phyloP scores from a whole-genome alignment of 371 early-diverging fungal species.

The Mortierella sp. region DNA sequence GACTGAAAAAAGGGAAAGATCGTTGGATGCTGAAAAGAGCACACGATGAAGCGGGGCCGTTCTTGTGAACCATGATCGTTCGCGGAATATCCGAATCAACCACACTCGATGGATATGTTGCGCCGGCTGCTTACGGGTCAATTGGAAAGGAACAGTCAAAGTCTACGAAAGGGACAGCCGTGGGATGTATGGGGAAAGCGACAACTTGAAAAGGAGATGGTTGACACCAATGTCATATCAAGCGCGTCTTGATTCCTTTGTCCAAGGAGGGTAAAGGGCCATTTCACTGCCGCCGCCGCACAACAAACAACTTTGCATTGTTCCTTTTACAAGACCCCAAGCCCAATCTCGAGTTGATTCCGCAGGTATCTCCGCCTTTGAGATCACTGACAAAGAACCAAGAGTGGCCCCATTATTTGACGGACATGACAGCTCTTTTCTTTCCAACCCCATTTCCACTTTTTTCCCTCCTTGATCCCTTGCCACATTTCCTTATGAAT shows the following conservation, averaged over 20 bases:
- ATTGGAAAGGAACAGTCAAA: slow-evolving; percentile 4
- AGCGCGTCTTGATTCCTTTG: slow-evolving; percentile 27
- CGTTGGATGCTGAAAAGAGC: slow-evolving; percentile 15
- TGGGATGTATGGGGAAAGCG: slow-evolving; percentile 2
- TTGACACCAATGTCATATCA: slow-evolving; percentile 19
- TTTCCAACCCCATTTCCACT: slow-evolving; percentile 9
- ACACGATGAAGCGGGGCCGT: slow-evolving; percentile 13
- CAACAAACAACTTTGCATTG: background rate
- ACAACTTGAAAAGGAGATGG: slow-evolving; percentile 2
- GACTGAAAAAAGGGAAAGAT: background rate
- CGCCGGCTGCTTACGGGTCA: background rate
- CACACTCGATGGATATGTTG: background rate
- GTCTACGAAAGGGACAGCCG: background rate
- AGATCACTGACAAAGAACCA: slow-evolving; percentile 3
- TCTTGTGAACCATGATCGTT: slow-evolving; percentile 3
- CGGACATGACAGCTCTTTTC: slow-evolving; percentile 38
- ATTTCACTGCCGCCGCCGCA: background rate
- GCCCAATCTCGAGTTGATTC: slow-evolving; percentile 5
- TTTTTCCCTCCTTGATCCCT: background rate
- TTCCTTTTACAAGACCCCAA: slow-evolving; percentile 4
- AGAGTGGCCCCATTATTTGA: slow-evolving; percentile 34
- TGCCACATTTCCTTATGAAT: background rate
- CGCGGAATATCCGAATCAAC: slow-evolving; percentile 8
- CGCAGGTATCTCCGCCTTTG: slow-evolving; percentile 4
- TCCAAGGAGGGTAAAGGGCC: slow-evolving; percentile 24